A percentile compares a stretch with the other conserved stretches of the same genome.
Conservation (phyloP, 345 rosid genomes). For the Acer negundo region DNA sequence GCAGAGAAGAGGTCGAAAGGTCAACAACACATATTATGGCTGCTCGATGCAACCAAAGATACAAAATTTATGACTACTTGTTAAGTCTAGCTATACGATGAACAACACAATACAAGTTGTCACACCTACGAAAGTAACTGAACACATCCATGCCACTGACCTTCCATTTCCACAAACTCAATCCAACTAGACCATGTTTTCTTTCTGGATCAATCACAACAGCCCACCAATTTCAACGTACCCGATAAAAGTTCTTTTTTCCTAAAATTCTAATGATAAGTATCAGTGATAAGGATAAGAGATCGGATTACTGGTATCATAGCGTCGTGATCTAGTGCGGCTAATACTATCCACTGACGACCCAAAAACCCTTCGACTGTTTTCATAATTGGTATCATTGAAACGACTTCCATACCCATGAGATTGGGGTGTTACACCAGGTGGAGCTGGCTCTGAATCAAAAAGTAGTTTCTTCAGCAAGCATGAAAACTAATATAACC, state of each 20-base stretch:
- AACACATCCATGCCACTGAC: not conserved
- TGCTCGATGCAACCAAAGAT: not conserved
- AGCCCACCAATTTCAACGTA: not conserved
- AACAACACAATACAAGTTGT: not conserved
- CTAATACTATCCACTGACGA: constrained; percentile 52
- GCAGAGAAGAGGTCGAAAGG: not conserved
- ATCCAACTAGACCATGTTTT: not conserved
- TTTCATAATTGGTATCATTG: constrained; percentile 51
- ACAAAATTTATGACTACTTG: not conserved
- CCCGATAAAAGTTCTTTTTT: not conserved
- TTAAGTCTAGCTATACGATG: not conserved
- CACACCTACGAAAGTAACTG: not conserved
- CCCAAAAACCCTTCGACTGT: constrained; percentile 67
- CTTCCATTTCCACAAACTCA: not conserved
- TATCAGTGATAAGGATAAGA: constrained; percentile 38
- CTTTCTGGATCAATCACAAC: not conserved
- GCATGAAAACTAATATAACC: constrained; percentile 9
- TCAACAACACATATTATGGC: not conserved
- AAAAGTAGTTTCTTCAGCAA: constrained; percentile 26
- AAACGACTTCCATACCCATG: constrained; percentile 55
- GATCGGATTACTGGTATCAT: constrained; percentile 40
- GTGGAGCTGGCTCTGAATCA: constrained; percentile 49
- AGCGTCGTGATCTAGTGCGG: constrained; percentile 59
- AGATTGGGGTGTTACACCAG: constrained; percentile 50
- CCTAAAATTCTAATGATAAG: not conserved